Evolutionary conservation across 768 basidiomycete genomes (phyloP).

Genomic region (Dendrothele bispora): DNA sequence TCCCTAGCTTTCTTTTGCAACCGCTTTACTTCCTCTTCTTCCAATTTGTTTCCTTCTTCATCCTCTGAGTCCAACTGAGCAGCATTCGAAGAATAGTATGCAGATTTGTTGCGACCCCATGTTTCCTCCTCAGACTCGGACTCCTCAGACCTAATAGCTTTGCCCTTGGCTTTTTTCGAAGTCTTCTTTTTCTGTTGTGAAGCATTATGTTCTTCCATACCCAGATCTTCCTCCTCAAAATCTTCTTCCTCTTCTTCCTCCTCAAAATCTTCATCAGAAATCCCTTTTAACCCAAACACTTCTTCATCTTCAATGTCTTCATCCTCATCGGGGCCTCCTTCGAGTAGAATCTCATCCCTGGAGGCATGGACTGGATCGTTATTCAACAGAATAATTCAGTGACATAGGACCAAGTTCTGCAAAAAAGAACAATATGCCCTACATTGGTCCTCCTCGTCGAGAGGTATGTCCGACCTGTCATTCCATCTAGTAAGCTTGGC

Average conservation of each 20-base stretch:
- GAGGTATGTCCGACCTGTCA: conserved; percentile 61
- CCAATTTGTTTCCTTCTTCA: conserved; percentile 85
- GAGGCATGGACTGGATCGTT: conserved; percentile 62
- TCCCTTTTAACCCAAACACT: conserved; percentile 71
- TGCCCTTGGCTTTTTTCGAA: conserved; percentile 23
- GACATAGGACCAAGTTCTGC: too few species aligned
- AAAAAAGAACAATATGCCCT: conserved; percentile 34
- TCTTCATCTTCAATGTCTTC: conserved; percentile 73
- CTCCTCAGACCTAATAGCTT: conserved; percentile 35
- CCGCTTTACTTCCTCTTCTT: conserved; percentile 83
- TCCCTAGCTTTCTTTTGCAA: conserved; percentile 77
- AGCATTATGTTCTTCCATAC: conserved; percentile 27
- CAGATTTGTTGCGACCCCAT: conserved; percentile 80
- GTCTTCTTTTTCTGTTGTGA: conserved; percentile 24
- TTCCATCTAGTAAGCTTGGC: conserved; percentile 67
- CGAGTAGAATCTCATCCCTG: conserved; percentile 76
- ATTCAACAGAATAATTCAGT: conserved; percentile 9
- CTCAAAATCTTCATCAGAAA: conserved; percentile 49
- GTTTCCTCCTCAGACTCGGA: conserved; percentile 56
- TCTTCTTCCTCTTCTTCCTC: conserved; percentile 34
- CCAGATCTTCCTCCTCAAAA: conserved; percentile 25
- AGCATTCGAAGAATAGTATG: conserved; percentile 88
- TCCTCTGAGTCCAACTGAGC: conserved; percentile 80
- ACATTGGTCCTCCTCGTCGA: conserved; percentile 84
- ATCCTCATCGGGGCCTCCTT: conserved; percentile 48